phyloP scores from a whole-genome alignment of 495 filamentous ascomycete genomes.

The Penicillium taxi region DNA sequence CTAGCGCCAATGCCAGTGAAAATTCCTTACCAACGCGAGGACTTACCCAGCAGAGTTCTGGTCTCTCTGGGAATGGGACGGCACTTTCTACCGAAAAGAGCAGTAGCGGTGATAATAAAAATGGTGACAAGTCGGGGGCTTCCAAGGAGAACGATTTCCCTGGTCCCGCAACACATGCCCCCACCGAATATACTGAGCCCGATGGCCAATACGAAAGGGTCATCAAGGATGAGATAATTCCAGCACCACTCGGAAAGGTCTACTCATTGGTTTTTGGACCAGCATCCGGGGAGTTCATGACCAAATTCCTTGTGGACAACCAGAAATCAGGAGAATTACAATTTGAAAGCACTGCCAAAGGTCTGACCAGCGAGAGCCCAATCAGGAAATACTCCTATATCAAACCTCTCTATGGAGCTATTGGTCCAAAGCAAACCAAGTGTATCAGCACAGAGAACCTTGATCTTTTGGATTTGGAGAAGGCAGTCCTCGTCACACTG shows the following conservation, averaged over 20 bases:
- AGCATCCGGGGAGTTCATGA: constrained; percentile 67
- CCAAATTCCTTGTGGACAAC: constrained; percentile 74
- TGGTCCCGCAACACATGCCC: constrained; percentile 71
- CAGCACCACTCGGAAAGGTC: constrained; percentile 85
- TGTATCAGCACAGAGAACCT: constrained; percentile 81
- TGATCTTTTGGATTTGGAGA: constrained; percentile 79
- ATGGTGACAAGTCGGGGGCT: constrained; percentile 48
- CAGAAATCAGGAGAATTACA: constrained; percentile 83
- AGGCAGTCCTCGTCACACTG: constrained; percentile 68
- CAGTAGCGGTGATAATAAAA: constrained; percentile 40
- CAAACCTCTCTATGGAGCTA: constrained; percentile 73
- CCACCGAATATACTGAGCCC: constrained; percentile 74
- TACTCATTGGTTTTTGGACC: constrained; percentile 83
- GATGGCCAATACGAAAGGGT: constrained; percentile 74
- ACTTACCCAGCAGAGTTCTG: constrained; percentile 59
- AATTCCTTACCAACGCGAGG: constrained; percentile 43
- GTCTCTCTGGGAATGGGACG: constrained; percentile 39
- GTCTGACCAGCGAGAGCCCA: constrained; percentile 63
- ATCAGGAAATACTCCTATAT: constrained; percentile 77
- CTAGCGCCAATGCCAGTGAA: constrained; percentile 55
- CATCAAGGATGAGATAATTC: constrained; percentile 76
- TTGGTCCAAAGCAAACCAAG: constrained; percentile 93
- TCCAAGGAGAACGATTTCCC: constrained; percentile 66
- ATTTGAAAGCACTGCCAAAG: constrained; percentile 72
- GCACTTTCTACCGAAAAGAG: constrained; percentile 16